Conservation (phyloP, 257 asterid genomes). For the Jacaranda mimosifolia region DNA sequence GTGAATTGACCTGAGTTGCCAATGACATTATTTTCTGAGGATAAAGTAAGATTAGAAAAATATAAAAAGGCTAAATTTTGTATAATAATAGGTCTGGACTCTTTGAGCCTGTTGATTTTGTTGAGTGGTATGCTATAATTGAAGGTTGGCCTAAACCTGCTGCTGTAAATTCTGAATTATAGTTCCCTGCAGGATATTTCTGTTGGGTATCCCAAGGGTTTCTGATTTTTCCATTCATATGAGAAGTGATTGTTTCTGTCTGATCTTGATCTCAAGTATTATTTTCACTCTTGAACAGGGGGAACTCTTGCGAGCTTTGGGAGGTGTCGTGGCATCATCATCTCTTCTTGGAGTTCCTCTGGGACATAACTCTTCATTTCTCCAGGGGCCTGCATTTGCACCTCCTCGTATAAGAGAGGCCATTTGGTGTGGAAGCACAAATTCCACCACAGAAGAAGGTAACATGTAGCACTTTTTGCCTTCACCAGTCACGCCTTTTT, state of each 20-base stretch:
- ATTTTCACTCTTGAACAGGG: constrained; percentile 60
- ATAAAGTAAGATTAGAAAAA: neutral
- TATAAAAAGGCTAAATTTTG: neutral
- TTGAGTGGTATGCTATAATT: neutral
- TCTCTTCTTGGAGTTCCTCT: constrained; percentile 98
- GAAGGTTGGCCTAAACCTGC: neutral
- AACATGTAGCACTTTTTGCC: neutral
- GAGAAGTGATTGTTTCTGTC: constrained; percentile 20
- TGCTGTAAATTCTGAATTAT: neutral
- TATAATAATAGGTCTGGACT: neutral
- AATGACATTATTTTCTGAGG: neutral
- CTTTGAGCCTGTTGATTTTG: neutral
- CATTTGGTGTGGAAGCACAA: constrained; percentile 99
- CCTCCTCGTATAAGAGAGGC: constrained; percentile 99
- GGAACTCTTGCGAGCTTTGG: constrained; percentile 89
- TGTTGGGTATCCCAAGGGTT: neutral
- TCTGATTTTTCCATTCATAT: neutral
- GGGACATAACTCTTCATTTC: constrained; percentile 98
- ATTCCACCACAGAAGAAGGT: constrained; percentile 98
- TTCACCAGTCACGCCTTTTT: neutral
- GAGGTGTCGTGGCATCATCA: constrained; percentile 80
- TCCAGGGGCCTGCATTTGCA: constrained; percentile 99
- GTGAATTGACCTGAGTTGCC: neutral
- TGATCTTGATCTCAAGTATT: constrained; percentile 28
- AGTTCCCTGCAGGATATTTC: constrained; percentile 11